Evolutionary conservation across 768 basidiomycete genomes (phyloP).

Genomic region (Phylloporus sp.): DNA sequence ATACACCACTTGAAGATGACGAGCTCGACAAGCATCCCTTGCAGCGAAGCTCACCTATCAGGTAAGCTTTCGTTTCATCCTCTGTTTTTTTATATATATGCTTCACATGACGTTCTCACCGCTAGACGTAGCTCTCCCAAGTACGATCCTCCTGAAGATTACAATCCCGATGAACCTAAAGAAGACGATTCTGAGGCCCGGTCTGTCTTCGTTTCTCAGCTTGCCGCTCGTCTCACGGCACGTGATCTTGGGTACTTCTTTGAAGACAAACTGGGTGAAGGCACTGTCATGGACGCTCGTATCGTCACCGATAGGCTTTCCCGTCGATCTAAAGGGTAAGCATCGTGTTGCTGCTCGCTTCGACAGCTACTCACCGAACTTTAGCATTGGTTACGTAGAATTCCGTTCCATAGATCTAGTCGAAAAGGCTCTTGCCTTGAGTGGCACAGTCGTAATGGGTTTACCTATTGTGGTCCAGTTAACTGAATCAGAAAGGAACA

Average conservation of each 20-base stretch:
- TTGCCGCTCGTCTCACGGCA: slow-evolving; percentile 94
- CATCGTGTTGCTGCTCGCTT: not conserved
- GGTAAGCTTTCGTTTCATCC: slow-evolving; percentile 32
- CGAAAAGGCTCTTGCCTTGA: slow-evolving; percentile 82
- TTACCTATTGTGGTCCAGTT: slow-evolving; percentile 95
- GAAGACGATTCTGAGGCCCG: slow-evolving; percentile 98
- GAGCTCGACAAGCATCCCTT: slow-evolving; percentile 35
- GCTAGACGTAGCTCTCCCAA: slow-evolving; percentile 66
- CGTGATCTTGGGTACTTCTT: slow-evolving; percentile 98
- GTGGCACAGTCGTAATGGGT: slow-evolving; percentile 97
- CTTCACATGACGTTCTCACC: slow-evolving; percentile 4
- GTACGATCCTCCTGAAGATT: slow-evolving; percentile 65
- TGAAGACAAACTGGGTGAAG: slow-evolving; percentile 93
- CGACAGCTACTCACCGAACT: slow-evolving; percentile 4
- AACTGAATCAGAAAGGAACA: slow-evolving; percentile 95
- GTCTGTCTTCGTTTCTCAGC: slow-evolving; percentile 97
- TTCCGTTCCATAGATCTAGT: slow-evolving; percentile 88
- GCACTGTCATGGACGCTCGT: slow-evolving; percentile 90
- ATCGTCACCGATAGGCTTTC: slow-evolving; percentile 96
- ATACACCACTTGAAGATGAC: slow-evolving; percentile 33
- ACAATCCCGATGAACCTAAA: slow-evolving; percentile 83
- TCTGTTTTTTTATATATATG: slow-evolving; percentile 1
- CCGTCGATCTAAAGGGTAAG: slow-evolving; percentile 95
- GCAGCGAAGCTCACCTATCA: slow-evolving; percentile 36
- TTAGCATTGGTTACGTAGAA: slow-evolving; percentile 96